phyloP scores from a whole-genome alignment of 1,284 basidiomycete species.

The Rhizopogon parksii region DNA sequence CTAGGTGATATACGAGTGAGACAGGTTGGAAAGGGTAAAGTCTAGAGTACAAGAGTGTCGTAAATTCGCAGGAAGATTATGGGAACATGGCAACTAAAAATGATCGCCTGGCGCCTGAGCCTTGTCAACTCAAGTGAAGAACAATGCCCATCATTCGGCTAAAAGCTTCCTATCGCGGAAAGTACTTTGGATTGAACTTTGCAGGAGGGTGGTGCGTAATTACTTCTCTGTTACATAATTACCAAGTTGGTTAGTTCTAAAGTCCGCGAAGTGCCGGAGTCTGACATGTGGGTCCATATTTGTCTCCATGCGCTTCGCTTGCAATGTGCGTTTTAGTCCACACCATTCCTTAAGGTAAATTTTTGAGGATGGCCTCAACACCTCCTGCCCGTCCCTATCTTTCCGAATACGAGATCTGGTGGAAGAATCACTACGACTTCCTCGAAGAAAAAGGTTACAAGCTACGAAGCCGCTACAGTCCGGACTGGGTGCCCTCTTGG shows the following conservation, averaged over 20 bases:
- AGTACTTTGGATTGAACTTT: too few species aligned
- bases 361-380: background rate
- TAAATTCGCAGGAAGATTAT: too few species aligned
- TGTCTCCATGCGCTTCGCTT: background rate
- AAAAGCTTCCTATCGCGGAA: too few species aligned
- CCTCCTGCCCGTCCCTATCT: background rate
- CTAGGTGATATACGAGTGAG: background rate
- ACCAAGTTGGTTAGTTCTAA: background rate
- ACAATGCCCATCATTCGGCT: too few species aligned
- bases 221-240: too few species aligned
- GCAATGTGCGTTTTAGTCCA: background rate
- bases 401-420: conserved; percentile 8
- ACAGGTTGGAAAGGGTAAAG: background rate
- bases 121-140: too few species aligned
- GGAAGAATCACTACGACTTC: conserved; percentile 14
- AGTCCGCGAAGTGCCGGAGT: conserved; percentile 2
- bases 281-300: background rate
- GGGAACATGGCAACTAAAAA: too few species aligned
- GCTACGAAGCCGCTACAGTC: conserved; percentile 21
- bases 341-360: background rate
- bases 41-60: too few species aligned
- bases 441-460: conserved; percentile 20
- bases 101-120: too few species aligned
- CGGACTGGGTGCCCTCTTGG: conserved; percentile 26
- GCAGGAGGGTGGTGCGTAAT: too few species aligned